These are phyloP conservation scores for Aspergillus sp. DNA, from an alignment of 2,329 filamentous ascomycete species.

Conservation along the genomic window DNA sequence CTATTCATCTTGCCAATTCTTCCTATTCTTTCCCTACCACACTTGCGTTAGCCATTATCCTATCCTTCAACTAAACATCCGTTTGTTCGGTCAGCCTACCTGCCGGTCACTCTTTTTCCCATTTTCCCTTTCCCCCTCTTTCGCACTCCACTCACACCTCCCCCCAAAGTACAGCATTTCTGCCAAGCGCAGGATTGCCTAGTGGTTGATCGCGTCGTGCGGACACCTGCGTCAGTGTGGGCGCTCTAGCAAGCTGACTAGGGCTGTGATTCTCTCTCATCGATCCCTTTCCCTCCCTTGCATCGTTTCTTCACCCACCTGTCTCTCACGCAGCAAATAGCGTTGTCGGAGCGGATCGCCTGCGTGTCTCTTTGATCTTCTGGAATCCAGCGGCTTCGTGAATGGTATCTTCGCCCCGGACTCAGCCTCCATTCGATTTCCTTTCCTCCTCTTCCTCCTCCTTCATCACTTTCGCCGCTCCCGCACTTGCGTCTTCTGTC, in stretches of 20 bases:
- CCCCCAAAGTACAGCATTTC: conserved; percentile 22
- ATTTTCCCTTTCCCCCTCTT: conserved; percentile 3
- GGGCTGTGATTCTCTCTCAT: conserved; percentile 20
- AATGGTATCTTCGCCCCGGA: conserved; percentile 18
- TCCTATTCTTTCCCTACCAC: not conserved
- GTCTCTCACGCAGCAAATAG: conserved; percentile 18
- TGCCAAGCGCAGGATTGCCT: conserved; percentile 26
- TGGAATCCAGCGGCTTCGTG: conserved; percentile 21
- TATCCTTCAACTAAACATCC: not conserved
- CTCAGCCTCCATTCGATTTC: conserved; percentile 11
- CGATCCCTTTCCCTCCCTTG: conserved; percentile 29
- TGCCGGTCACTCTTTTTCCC: conserved; percentile 1
- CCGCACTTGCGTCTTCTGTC: conserved; percentile 19
- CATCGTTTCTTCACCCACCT: conserved; percentile 21
- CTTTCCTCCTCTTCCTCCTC: conserved; percentile 9
- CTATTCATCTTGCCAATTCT: not conserved
- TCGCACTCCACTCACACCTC: conserved; percentile 6
- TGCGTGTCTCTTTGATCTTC: conserved; percentile 21
- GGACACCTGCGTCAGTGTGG: conserved; percentile 30
- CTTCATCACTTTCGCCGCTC: conserved; percentile 7
- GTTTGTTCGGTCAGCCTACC: not conserved
- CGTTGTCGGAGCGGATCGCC: conserved; percentile 16
- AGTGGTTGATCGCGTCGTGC: conserved; percentile 26
- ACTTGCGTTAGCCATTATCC: too few species aligned
- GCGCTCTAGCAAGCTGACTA: conserved; percentile 22